These are phyloP conservation scores for Triglochin maritima DNA, from an alignment of 106 monocot species.

Conservation along the genomic window DNA sequence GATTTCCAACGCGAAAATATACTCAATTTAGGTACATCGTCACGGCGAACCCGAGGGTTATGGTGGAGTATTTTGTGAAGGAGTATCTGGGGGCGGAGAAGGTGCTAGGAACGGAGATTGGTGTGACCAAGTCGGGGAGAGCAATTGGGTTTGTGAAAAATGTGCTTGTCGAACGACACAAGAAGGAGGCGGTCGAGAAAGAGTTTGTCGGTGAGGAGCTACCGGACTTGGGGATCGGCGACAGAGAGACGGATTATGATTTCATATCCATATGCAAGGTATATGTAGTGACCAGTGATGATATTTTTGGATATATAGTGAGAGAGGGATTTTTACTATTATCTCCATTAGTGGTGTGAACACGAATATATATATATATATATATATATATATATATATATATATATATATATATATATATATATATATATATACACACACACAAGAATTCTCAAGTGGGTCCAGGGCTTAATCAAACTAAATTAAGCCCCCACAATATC, in stretches of 20 bases:
- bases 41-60: constrained; percentile 26
- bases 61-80: constrained; percentile 33
- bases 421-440: too few relatives aligned
- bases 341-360: too few relatives aligned
- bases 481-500: too few relatives aligned
- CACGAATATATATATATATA: too few relatives aligned
- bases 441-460: too few relatives aligned
- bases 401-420: too few relatives aligned
- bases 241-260: constrained; percentile 17
- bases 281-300: too few relatives aligned
- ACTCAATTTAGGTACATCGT: constrained; percentile 4
- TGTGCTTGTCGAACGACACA: constrained; percentile 15
- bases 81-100: constrained; percentile 18
- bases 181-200: constrained; percentile 7
- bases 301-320: too few relatives aligned
- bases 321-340: too few relatives aligned
- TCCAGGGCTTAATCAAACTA: too few relatives aligned
- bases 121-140: constrained; percentile 20
- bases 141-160: constrained; percentile 21
- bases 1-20: too few relatives aligned
- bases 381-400: too few relatives aligned
- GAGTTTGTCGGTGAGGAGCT: constrained; percentile 6
- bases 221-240: constrained; percentile 19
- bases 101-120: constrained; percentile 33
- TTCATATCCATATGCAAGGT: constrained; percentile 31